Evolutionary conservation across 805 yeast genomes (phyloP).

Genomic region (Scheffersomyces coipomensis): DNA sequence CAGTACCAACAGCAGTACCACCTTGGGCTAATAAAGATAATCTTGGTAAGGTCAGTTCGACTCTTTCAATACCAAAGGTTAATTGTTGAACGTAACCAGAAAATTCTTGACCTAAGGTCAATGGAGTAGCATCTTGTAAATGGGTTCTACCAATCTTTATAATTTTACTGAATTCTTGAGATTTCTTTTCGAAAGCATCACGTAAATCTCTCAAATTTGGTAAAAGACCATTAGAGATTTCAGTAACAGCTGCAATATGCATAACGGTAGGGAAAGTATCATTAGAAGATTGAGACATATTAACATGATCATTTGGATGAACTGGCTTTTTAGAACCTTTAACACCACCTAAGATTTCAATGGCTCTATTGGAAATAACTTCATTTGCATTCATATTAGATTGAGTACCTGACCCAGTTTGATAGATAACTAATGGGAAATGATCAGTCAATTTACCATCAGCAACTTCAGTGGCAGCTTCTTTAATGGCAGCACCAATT

Average conservation of each 20-base stretch:
- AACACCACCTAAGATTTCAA: slow-evolving; percentile 37
- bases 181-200: slow-evolving; percentile 27
- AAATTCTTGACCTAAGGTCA: slow-evolving; percentile 40
- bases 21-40: slow-evolving; percentile 37
- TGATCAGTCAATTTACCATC: slow-evolving; percentile 37
- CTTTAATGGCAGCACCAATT: slow-evolving; percentile 30
- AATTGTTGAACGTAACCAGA: slow-evolving; percentile 39
- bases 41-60: slow-evolving; percentile 31
- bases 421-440: slow-evolving; percentile 41
- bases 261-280: slow-evolving; percentile 42
- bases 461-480: slow-evolving; percentile 38
- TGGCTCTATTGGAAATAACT: slow-evolving; percentile 38
- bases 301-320: slow-evolving; percentile 40
- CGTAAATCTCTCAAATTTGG: slow-evolving; percentile 34
- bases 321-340: slow-evolving; percentile 37
- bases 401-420: slow-evolving; percentile 42
- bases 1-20: slow-evolving; percentile 44
- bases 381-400: slow-evolving; percentile 42
- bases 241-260: slow-evolving; percentile 42
- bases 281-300: slow-evolving; percentile 39
- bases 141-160: slow-evolving; percentile 42
- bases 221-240: slow-evolving; percentile 24
- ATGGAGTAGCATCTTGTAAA: slow-evolving; percentile 41
- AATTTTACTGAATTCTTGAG: slow-evolving; percentile 30
- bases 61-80: slow-evolving; percentile 31